Evolutionary conservation across 306 rosid species (phyloP).

Genomic region (Prunus davidiana): DNA sequence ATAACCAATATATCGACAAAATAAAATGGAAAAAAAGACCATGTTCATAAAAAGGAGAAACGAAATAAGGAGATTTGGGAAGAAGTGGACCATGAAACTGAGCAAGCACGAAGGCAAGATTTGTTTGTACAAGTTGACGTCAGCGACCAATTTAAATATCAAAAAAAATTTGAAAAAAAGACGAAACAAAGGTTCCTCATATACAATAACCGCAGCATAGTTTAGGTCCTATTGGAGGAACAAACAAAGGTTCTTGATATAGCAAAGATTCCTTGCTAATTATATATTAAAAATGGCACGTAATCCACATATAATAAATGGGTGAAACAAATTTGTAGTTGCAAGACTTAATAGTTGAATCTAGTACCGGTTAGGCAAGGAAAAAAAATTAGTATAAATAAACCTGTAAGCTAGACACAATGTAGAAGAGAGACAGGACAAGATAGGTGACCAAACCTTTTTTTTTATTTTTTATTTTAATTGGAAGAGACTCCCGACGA

Average conservation of each 20-base stretch:
- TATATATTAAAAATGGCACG: neutral
- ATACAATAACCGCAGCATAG: neutral
- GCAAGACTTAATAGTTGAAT: neutral
- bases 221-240: neutral
- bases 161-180: no score
- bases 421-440: neutral
- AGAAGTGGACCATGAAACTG: no score
- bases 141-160: no score
- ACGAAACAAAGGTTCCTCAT: no score
- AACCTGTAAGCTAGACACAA: neutral
- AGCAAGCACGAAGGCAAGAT: rapidly evolving
- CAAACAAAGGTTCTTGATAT: neutral
- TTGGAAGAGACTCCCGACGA: neutral
- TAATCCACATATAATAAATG: neutral
- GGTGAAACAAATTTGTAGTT: neutral
- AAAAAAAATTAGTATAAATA: neutral
- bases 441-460: neutral
- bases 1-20: no score
- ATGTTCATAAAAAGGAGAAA: no score
- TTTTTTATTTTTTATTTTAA: no score
- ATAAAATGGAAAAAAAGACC: no score
- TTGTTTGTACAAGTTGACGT: no score
- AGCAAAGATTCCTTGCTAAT: no score
- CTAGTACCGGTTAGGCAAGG: neutral
- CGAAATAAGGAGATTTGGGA: no score